Evolutionary conservation across 768 basidiomycete genomes (phyloP), one percentile per base, ranked within the genome.

Genomic region (Agrocybe pediades): DNA sequence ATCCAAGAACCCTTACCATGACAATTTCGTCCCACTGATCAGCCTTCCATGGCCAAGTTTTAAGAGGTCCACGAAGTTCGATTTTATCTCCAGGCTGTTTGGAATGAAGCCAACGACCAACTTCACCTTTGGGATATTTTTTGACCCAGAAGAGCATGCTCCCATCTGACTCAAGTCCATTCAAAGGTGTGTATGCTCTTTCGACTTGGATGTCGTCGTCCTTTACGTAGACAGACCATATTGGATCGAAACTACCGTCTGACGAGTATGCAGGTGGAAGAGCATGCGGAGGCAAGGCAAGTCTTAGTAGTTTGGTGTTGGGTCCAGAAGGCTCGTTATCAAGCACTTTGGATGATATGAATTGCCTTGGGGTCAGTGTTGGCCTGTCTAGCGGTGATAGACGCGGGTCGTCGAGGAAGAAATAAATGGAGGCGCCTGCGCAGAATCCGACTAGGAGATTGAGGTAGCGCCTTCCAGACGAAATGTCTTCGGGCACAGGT

Each of bases 161-260:
- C 0, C 90, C 90, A 9, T 84, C 65, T 49, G 78, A 71, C 47
- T 88, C 85, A 20, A 92, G 72, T 19, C 91, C 87, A 56, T 84
- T 76, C 44, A 94, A 71, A 3, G 92, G 92, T 4, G 92, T 94
- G 64, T 93, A 94, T 11, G 90, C 85, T 49, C 92, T 71, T 63
- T 94, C 92, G 26, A 93, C 88, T 68, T 93, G 92, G 19, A 94
- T 92, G 60, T 92, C 92, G 57, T 87, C 86, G 65, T 94, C 90
- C 65, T 93, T 94, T 65, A 93, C 75, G 67, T 78, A 93, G 11
- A 94, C 72, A 33, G 89, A 88, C 82, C 85, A 93, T 54, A 92
- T 83, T 24, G 78, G 82, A 55, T 55, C 56, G 51, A 72, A 74
- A 21, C 55, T 55, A 24, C 60, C 63, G 45, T 7, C 43, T 25